A percentile compares a stretch with the other conserved stretches of the same genome.
phyloP scores from a whole-genome alignment of 768 basidiomycete genomes.

The Russula lepida region DNA sequence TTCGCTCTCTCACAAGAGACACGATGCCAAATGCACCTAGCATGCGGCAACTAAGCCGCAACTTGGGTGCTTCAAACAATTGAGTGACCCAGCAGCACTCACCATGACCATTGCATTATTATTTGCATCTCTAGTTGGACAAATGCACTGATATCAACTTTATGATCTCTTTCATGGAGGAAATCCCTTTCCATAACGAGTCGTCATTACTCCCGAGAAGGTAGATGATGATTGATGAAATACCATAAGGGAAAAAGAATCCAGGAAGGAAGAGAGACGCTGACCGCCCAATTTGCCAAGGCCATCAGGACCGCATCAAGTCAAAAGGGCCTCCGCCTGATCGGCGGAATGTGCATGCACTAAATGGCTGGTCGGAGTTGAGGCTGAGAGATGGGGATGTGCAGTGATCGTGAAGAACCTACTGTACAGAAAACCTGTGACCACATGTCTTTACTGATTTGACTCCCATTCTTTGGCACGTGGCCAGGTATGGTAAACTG shows the following conservation, averaged over 20 bases:
- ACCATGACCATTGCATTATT: too few relatives aligned
- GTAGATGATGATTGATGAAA: too few relatives aligned
- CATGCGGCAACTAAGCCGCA: slow-evolving; percentile 24
- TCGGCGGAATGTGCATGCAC: slow-evolving; percentile 87
- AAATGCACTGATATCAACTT: too few relatives aligned
- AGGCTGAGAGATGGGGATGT: slow-evolving; percentile 15
- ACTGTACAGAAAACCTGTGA: slow-evolving; percentile 81
- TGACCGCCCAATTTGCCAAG: slow-evolving; percentile 81
- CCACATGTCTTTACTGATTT: slow-evolving; percentile 87
- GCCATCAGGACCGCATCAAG: slow-evolving; percentile 82
- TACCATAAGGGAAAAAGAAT: slow-evolving; percentile 1
- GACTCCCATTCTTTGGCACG: slow-evolving; percentile 43
- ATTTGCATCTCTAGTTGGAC: too few relatives aligned
- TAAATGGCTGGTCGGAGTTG: slow-evolving; percentile 53
- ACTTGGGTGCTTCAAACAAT: too few relatives aligned
- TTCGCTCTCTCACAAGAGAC: slow-evolving; percentile 77
- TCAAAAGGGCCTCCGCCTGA: slow-evolving; percentile 78
- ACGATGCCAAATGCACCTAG: slow-evolving; percentile 94
- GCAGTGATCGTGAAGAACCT: slow-evolving; percentile 25
- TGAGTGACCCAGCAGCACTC: too few relatives aligned
- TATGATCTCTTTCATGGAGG: too few relatives aligned
- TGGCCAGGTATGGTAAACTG: slow-evolving; percentile 28
- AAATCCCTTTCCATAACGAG: too few relatives aligned
- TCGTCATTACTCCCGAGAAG: too few relatives aligned
- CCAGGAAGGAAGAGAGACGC: slow-evolving; percentile 25